Evolutionary conservation across 2,329 filamentous ascomycete species (phyloP), one percentile per base, ranked within the genome.

Genomic region (Aureobasidium lini): DNA sequence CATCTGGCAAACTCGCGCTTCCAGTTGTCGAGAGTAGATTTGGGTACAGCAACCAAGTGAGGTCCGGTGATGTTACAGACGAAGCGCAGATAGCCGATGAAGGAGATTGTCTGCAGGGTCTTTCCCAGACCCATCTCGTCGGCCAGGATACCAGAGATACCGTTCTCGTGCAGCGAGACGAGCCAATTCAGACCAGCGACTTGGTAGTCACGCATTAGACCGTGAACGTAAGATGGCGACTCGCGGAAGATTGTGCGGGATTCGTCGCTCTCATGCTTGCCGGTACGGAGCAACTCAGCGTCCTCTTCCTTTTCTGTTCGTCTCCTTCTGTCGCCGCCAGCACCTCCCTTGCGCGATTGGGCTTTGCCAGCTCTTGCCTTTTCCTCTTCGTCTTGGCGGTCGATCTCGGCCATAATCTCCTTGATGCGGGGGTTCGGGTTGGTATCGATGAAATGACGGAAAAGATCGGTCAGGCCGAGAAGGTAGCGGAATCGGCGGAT

Each of bases 71-170:
- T 97, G 62, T 85, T 90, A 74, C 90, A 87, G 62, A 96, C 84
- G 74, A 95, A 94, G 68, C 94, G 86, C 44, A 99, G 79, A 70
- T 99, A 99, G 3, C 94, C 94, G 36, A 99, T 77, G 75, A 99
- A 99, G 1, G 94, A 88, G 62, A 99, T 99, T 0, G 94, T 99
- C 75, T 99, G 94, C 31, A 99, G 76, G 0, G 94, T 99, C 79
- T 99, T 99, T 68, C 94, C 94, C 18, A 99, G 81, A 74, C 94
- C 94, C 94, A 99, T 99, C 76, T 99, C 94, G 70, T 99, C 94
- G 62, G 94, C 94, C 52, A 99, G 79, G 64, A 99, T 99, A 66
- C 94, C 94, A 18, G 93, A 97, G 65, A 99, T 99, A 78, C 94
- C 94, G 69, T 99, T 99, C 74, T 99, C 94, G 69, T 99, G 94